Conservation (phyloP, 169 alveolate species). For the Plasmodium ovale region DNA sequence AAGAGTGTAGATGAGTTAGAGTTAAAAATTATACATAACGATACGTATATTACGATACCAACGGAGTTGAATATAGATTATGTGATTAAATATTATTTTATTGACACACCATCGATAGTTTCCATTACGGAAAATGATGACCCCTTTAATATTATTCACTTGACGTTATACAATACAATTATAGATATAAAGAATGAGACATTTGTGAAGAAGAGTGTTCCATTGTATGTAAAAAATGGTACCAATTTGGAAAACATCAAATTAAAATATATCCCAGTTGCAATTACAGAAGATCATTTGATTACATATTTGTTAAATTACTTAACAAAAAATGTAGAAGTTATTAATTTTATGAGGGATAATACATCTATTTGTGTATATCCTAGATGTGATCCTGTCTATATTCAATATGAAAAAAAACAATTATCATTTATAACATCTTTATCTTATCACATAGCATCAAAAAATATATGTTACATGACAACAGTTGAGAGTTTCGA, state of each 20-base stretch:
- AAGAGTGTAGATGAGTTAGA: slow-evolving; percentile 8
- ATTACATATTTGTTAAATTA: slow-evolving; percentile 33
- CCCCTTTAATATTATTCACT: slow-evolving; percentile 18
- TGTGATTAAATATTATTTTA: slow-evolving; percentile 44
- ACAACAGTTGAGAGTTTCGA: slow-evolving; percentile 65
- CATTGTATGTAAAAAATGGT: slow-evolving; percentile 48
- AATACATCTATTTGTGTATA: slow-evolving; percentile 59
- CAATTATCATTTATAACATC: slow-evolving; percentile 57
- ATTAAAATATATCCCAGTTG: slow-evolving; percentile 40
- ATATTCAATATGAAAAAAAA: slow-evolving; percentile 28
- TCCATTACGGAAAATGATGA: slow-evolving; percentile 16
- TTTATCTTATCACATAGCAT: slow-evolving; percentile 43
- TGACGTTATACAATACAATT: slow-evolving; percentile 32
- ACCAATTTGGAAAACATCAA: slow-evolving; percentile 27
- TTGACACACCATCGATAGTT: slow-evolving; percentile 50
- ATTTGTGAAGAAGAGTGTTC: slow-evolving; percentile 46
- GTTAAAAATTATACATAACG: slow-evolving; percentile 32
- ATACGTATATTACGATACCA: slow-evolving; percentile 41
- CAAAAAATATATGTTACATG: slow-evolving; percentile 29
- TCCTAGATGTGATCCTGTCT: slow-evolving; percentile 55
- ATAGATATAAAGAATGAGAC: slow-evolving; percentile 54
- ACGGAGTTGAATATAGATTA: slow-evolving; percentile 35
- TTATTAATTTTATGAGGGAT: slow-evolving; percentile 50
- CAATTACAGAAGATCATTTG: slow-evolving; percentile 51
- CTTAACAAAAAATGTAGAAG: slow-evolving; percentile 54